Conservation (phyloP, 1,139 yeast species). For the Taphrina confusa region DNA sequence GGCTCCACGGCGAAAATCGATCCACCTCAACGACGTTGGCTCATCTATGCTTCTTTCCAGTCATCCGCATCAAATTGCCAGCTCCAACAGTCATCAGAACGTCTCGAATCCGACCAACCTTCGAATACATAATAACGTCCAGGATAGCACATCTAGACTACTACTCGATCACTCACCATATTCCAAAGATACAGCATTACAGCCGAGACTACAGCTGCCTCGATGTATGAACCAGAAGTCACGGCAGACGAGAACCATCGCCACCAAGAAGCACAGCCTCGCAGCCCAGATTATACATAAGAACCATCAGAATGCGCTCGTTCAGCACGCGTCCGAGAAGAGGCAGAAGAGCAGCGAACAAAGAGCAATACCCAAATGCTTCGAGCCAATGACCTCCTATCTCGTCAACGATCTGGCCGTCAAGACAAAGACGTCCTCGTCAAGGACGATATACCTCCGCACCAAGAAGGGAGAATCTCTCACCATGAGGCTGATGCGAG, state of each 20-base stretch:
- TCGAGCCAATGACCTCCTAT: not conserved
- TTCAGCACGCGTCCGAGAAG: not conserved
- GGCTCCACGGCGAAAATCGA: constrained; percentile 11
- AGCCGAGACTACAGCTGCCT: not conserved
- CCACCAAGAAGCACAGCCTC: constrained; percentile 4
- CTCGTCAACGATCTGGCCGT: not conserved
- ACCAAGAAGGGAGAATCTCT: constrained; percentile 10
- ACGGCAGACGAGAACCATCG: not conserved
- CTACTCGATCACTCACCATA: no score
- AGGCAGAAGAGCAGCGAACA: not conserved
- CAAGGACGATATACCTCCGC: constrained; percentile 5
- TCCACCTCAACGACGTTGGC: not conserved
- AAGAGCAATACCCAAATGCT: constrained; percentile 7
- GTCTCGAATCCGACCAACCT: not conserved
- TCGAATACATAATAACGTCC: not conserved
- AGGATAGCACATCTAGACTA: not conserved
- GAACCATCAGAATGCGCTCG: not conserved
- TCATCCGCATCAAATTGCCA: not conserved
- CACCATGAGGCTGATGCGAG: not conserved
- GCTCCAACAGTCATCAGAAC: no score
- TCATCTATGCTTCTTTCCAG: not conserved
- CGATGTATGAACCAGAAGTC: not conserved
- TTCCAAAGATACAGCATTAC: not conserved
- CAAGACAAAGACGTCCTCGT: not conserved
- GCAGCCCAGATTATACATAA: not conserved